Evolutionary conservation across 2,329 filamentous ascomycete species (phyloP).

Genomic region (Curvularia eragrostidis): DNA sequence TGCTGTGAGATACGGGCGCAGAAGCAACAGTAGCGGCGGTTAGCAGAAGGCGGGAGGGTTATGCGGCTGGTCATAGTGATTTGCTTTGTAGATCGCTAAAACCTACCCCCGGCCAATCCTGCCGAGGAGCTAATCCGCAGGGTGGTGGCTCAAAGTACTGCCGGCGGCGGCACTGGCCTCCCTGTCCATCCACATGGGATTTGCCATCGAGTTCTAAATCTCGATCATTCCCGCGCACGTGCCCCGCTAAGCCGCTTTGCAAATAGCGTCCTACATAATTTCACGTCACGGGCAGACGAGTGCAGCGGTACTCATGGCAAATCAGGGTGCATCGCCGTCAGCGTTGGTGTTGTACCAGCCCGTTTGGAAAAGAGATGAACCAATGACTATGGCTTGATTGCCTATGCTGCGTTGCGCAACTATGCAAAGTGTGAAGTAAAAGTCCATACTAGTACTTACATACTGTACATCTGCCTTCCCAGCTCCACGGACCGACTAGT

Average conservation of each 20-base stretch:
- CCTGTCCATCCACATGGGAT: background rate
- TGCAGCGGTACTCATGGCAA: too few species aligned
- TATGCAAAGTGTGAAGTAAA: too few species aligned
- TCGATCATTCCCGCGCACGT: background rate
- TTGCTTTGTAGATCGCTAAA: background rate
- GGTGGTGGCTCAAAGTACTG: background rate
- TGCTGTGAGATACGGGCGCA: conserved; percentile 2
- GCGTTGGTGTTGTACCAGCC: background rate
- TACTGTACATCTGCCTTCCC: too few species aligned
- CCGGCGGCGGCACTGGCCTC: background rate
- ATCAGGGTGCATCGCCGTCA: background rate
- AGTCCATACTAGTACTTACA: too few species aligned
- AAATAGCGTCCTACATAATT: background rate
- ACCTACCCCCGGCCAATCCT: conserved; percentile 4
- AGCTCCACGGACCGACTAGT: conserved; percentile 19
- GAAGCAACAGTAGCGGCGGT: background rate
- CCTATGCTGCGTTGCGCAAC: too few species aligned
- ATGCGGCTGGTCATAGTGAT: conserved; percentile 3
- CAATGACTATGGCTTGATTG: too few species aligned
- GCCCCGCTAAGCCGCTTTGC: background rate
- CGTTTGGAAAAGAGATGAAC: too few species aligned
- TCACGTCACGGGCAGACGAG: background rate
- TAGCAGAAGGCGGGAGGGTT: conserved; percentile 3
- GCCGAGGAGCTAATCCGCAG: conserved; percentile 11
- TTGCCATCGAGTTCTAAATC: background rate